Evolutionary conservation across 2,329 filamentous ascomycete genomes (phyloP), one percentile per base, ranked within the genome.

Genomic region (Penicillium sp.): DNA sequence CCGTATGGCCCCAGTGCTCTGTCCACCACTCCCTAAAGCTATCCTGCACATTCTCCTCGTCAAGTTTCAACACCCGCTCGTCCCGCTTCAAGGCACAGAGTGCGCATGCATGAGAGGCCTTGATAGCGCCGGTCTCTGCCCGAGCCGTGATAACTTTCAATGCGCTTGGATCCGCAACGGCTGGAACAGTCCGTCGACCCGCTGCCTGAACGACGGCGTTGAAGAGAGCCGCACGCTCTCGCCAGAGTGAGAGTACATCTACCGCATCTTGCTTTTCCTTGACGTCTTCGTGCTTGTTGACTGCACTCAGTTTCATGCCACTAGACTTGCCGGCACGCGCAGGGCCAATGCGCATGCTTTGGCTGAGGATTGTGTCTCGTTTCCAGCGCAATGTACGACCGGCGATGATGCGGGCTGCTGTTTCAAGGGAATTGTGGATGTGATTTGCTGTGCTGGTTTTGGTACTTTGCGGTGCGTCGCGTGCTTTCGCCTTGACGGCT

Each of bases 21-120:
- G 84, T 72, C 90, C 90, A 96, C 86, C 88, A 96, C 68, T 96
- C 90, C 9, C 87, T 88, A 70, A 95, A 95, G 60, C 84, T 88
- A 62, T 96, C 90, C 54, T 90, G 81, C 6, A 93, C 79, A 16
- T 81, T 74, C 35, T 37, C 41, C 27, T 80, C 69, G 55, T 94
- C 88, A 22, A 92, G 76, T 56, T 81, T 86, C 13, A 69, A 63
- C 8, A 95, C 72, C 33, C 90, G 75, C 66, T 96, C 90, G 27
- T 95, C 87, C 47, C 90, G 73, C 67, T 85, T 92, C 48, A 96
- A 65, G 0, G 90, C 90, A 62, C 90, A 96, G 20, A 96, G 69
- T 34, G 89, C 76, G 65, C 90, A 96, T 1, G 82, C 71, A 61
- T 85, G 83, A 0, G 79, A 70, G 3, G 86, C 84, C 14, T 79